A percentile compares a stretch with the other conserved stretches of the same genome.
Conservation (phyloP, 805 yeast species). For the Wickerhamiella cacticola region DNA sequence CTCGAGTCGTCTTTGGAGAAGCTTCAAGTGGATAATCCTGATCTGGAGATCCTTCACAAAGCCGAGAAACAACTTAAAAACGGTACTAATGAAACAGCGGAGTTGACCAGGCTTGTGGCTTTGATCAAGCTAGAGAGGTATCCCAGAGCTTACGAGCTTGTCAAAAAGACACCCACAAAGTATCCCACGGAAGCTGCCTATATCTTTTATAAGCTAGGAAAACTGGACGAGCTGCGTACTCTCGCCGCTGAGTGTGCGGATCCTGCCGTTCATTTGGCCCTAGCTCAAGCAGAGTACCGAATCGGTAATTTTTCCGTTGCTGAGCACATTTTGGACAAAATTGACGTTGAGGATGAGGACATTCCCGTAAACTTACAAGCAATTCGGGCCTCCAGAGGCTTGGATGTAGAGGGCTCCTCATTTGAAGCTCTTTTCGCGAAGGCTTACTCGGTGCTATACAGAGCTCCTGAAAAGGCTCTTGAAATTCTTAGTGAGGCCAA, state of each 20-base stretch:
- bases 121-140: conserved; percentile 50
- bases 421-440: conserved; percentile 53
- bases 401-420: conserved; percentile 21
- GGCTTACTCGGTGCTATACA: conserved; percentile 31
- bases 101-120: conserved; percentile 40
- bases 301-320: conserved; percentile 36
- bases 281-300: conserved; percentile 45
- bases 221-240: conserved; percentile 27
- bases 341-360: conserved; percentile 33
- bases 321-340: conserved; percentile 27
- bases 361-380: conserved; percentile 55
- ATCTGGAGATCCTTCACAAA: conserved; percentile 19
- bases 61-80: conserved; percentile 26
- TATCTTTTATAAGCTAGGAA: conserved; percentile 46
- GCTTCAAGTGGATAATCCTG: conserved; percentile 14
- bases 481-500: conserved; percentile 37
- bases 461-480: conserved; percentile 30
- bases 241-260: conserved; percentile 16
- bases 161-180: conserved; percentile 1
- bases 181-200: conserved; percentile 41
- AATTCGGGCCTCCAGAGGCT: conserved; percentile 29
- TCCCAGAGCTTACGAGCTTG: conserved; percentile 12
- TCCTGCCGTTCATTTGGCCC: conserved; percentile 36
- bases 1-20: conserved; percentile 14
- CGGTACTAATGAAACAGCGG: conserved; percentile 27